phyloP scores from a whole-genome alignment of 192 early-diverging fungal genomes.

The Lunasporangiospora selenospora region DNA sequence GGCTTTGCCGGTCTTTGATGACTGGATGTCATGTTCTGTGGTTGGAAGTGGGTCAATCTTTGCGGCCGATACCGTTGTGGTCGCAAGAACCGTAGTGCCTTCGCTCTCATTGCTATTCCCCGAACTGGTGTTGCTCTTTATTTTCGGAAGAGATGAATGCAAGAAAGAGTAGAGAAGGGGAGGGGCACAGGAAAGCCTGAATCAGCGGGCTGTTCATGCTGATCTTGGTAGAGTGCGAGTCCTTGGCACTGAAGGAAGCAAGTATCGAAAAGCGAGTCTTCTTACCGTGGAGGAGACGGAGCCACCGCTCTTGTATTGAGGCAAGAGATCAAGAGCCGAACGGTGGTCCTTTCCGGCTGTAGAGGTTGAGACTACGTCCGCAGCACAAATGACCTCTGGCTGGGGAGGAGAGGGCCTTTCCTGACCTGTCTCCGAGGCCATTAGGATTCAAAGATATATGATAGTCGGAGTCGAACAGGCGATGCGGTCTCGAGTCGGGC shows the following conservation, averaged over 20 bases:
- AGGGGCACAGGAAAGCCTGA: not conserved
- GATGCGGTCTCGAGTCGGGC: no score
- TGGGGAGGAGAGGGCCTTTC: not conserved
- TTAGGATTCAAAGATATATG: not conserved
- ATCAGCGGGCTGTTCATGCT: no score
- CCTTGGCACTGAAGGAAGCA: not conserved
- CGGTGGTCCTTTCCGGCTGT: not conserved
- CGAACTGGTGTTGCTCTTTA: conserved; percentile 1
- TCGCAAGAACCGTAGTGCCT: not conserved
- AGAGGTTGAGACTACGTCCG: not conserved
- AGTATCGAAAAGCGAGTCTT: not conserved
- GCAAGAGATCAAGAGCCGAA: not conserved
- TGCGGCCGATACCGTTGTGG: not conserved
- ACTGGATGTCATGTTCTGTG: no score
- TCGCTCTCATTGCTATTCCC: no score
- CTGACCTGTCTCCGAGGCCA: not conserved
- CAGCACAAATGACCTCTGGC: no score
- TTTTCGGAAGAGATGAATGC: not conserved
- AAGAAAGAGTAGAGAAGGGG: not conserved
- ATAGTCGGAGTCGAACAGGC: not conserved
- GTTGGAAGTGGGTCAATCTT: not conserved
- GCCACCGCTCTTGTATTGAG: conserved; percentile 6
- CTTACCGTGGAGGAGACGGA: conserved; percentile 20
- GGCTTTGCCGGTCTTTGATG: no score
- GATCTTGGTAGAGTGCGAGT: no score